Evolutionary conservation across 2,329 filamentous ascomycete genomes (phyloP).

Genomic region (Paecilomyces fulvus): DNA sequence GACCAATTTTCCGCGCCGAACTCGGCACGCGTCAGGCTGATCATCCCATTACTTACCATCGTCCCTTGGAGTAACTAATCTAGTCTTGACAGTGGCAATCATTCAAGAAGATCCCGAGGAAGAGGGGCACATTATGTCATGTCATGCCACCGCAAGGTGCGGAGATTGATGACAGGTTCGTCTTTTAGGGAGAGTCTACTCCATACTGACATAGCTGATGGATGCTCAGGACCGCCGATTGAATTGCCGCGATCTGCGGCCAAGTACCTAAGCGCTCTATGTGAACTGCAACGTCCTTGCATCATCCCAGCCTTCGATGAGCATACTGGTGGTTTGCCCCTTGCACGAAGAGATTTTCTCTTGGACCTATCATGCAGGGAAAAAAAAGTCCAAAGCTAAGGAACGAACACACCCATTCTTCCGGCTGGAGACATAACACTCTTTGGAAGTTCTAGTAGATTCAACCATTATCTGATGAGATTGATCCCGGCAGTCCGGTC

Average conservation of each 20-base stretch:
- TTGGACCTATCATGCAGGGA: not conserved
- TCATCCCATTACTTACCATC: not conserved
- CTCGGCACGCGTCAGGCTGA: not conserved
- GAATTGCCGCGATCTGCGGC: not conserved
- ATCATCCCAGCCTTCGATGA: not conserved
- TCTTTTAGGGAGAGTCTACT: not conserved
- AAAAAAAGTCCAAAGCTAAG: not conserved
- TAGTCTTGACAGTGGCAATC: not conserved
- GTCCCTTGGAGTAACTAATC: not conserved
- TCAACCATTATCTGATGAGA: not conserved
- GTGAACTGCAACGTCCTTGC: not conserved
- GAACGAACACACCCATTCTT: not conserved
- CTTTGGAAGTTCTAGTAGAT: not conserved
- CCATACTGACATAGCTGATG: not conserved
- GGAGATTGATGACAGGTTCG: not conserved
- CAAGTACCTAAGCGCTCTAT: not conserved
- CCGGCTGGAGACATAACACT: not conserved
- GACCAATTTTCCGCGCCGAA: not conserved
- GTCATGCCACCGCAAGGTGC: not conserved
- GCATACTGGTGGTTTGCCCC: not conserved
- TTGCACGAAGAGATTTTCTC: not conserved
- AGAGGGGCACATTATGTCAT: not conserved
- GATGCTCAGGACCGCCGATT: not conserved
- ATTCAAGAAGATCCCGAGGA: not conserved
- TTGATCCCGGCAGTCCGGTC: not conserved